Percentiles rank a stretch among this genome's conserved stretches.
phyloP scores from a whole-genome alignment of 495 filamentous ascomycete species.

The Xylaria bambusicola region DNA sequence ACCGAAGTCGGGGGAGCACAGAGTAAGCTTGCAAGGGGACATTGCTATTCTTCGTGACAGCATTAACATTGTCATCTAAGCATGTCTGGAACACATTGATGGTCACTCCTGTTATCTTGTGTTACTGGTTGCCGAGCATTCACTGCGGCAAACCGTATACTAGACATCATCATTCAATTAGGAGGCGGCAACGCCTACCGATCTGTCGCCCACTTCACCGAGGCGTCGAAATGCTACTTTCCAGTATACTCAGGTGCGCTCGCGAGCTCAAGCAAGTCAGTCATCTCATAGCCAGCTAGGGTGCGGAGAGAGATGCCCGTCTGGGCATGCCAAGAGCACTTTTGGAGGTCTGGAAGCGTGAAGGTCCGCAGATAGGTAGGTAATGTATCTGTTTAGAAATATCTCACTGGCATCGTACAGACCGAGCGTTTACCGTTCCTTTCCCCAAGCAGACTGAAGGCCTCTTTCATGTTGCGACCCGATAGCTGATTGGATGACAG shows the following conservation, averaged over 20 bases:
- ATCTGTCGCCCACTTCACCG: conserved; percentile 13
- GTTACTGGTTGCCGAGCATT: not conserved
- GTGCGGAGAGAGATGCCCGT: conserved; percentile 6
- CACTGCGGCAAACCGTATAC: not conserved
- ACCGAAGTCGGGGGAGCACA: not conserved
- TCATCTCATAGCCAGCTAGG: not conserved
- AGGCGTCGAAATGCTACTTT: not conserved
- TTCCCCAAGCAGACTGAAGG: too few relatives aligned
- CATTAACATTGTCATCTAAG: not conserved
- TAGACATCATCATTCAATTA: not conserved
- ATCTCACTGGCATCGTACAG: not conserved
- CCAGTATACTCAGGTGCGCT: not conserved
- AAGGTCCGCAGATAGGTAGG: not conserved
- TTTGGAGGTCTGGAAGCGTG: conserved; percentile 7
- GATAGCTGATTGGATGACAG: not conserved
- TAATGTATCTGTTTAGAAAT: not conserved
- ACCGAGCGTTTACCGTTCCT: not conserved
- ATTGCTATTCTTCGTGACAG: not conserved
- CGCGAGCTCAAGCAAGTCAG: not conserved
- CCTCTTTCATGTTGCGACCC: too few relatives aligned
- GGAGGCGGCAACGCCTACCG: not conserved
- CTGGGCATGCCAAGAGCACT: conserved; percentile 7
- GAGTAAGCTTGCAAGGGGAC: not conserved
- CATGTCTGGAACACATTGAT: not conserved
- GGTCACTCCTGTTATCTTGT: not conserved